These are phyloP conservation scores for Pseudogymnoascus sp. DNA, from an alignment of 2,329 filamentous ascomycete genomes.

Conservation along the genomic window DNA sequence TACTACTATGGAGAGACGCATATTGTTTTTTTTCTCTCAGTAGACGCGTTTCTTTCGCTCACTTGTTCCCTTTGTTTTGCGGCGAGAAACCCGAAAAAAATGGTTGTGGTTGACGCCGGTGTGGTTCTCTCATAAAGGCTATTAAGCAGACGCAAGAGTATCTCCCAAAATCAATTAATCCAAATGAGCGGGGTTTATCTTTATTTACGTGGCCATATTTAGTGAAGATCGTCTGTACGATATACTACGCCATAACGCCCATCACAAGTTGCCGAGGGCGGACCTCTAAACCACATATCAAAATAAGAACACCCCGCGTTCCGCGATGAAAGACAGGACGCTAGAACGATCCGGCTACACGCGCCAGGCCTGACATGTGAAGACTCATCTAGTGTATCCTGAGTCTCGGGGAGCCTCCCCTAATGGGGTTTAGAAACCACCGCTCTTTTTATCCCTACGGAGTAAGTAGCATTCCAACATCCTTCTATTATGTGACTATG, in stretches of 20 bases:
- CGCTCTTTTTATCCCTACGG: neutral
- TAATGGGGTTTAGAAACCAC: neutral
- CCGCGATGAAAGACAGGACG: neutral
- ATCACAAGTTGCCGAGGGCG: too few relatives aligned
- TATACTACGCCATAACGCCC: too few relatives aligned
- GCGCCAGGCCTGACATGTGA: neutral
- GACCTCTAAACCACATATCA: too few relatives aligned
- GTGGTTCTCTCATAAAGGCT: neutral
- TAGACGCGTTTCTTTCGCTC: neutral
- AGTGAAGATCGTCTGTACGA: too few relatives aligned
- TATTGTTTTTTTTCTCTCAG: neutral
- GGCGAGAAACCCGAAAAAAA: neutral
- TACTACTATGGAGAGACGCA: neutral
- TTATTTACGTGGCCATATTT: too few relatives aligned
- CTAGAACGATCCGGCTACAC: neutral
- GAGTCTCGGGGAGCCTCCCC: too few relatives aligned
- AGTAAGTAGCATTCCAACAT: neutral
- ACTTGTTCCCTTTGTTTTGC: neutral
- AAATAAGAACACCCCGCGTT: neutral
- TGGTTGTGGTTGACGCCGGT: neutral
- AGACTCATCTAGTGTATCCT: neutral
- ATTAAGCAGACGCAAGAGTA: neutral
- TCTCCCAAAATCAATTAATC: neutral
- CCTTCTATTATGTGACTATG: neutral
- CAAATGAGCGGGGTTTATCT: neutral